Percentiles rank a stretch among this genome's conserved stretches.
phyloP scores from a whole-genome alignment of 176 grass and related monocot genomes.

The Zoysia japonica region DNA sequence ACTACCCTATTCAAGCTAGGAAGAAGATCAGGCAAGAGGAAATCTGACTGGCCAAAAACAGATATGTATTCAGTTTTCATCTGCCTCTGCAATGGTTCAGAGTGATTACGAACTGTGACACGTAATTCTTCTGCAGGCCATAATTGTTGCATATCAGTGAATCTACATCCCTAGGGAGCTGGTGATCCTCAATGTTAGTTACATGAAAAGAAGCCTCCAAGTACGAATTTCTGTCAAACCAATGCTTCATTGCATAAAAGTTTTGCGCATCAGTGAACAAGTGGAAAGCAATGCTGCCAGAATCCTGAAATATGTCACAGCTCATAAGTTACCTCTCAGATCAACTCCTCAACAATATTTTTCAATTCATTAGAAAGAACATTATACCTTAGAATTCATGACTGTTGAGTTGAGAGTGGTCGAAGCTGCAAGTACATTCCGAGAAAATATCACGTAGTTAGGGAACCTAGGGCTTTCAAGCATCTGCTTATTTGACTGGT shows the following conservation, averaged over 20 bases:
- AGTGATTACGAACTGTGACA: slow-evolving; percentile 49
- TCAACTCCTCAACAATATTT: background rate
- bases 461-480: slow-evolving; percentile 44
- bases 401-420: slow-evolving; percentile 74
- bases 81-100: slow-evolving; percentile 37
- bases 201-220: slow-evolving; percentile 60
- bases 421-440: slow-evolving; percentile 71
- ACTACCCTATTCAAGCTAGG: slow-evolving; percentile 60
- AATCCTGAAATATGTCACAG: slow-evolving; percentile 55
- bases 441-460: slow-evolving; percentile 76
- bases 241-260: slow-evolving; percentile 80
- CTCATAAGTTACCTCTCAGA: slow-evolving; percentile 28
- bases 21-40: slow-evolving; percentile 82
- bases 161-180: slow-evolving; percentile 23
- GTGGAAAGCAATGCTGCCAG: slow-evolving; percentile 63
- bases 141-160: slow-evolving; percentile 45
- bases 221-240: slow-evolving; percentile 76
- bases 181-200: slow-evolving; percentile 61
- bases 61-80: slow-evolving; percentile 83
- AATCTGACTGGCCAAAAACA: slow-evolving; percentile 80
- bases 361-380: slow-evolving; percentile 1
- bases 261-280: slow-evolving; percentile 74
- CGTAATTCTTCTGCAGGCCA: slow-evolving; percentile 75
- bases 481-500: slow-evolving; percentile 37
- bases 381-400: slow-evolving; percentile 66